Conservation (phyloP, 2,329 filamentous ascomycete genomes). For the Alternaria tenuissima region DNA sequence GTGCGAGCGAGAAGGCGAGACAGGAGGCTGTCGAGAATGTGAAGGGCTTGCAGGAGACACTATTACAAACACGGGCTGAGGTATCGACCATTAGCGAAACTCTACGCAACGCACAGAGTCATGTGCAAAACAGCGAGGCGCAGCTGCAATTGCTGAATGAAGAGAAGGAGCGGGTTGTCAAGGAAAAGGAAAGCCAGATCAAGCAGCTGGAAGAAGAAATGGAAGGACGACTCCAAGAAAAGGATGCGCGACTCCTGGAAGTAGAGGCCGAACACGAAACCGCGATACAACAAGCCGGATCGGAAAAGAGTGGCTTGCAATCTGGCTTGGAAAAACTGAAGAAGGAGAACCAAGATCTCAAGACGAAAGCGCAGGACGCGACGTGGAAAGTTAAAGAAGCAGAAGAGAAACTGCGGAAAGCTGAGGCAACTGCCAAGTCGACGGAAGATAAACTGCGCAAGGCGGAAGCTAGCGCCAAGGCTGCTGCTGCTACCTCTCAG, state of each 20-base stretch:
- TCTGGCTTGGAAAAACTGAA: constrained; percentile 23
- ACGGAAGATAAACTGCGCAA: neutral
- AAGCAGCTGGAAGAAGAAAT: constrained; percentile 14
- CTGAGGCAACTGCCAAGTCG: constrained; percentile 16
- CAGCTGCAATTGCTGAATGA: constrained; percentile 53
- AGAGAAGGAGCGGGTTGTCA: constrained; percentile 15
- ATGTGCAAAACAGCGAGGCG: constrained; percentile 33
- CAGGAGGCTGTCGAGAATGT: constrained; percentile 40
- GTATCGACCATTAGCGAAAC: constrained; percentile 33
- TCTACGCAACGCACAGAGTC: constrained; percentile 34
- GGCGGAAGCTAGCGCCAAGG: neutral
- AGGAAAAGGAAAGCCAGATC: constrained; percentile 4
- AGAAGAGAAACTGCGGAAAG: constrained; percentile 55
- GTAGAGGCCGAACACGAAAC: neutral
- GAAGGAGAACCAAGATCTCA: constrained; percentile 26
- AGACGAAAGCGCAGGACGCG: constrained; percentile 55
- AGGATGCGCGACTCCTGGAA: constrained; percentile 37
- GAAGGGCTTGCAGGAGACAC: constrained; percentile 35
- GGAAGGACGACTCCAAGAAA: constrained; percentile 2
- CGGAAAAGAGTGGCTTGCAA: constrained; percentile 26
- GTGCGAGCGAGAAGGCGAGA: constrained; percentile 34
- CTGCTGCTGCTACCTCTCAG: neutral
- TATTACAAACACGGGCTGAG: constrained; percentile 37
- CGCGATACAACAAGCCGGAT: neutral
- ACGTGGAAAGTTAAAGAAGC: constrained; percentile 56